Evolutionary conservation across 2,329 filamentous ascomycete species (phyloP), one percentile per base, ranked within the genome.

Genomic region (Xylaria sp.): DNA sequence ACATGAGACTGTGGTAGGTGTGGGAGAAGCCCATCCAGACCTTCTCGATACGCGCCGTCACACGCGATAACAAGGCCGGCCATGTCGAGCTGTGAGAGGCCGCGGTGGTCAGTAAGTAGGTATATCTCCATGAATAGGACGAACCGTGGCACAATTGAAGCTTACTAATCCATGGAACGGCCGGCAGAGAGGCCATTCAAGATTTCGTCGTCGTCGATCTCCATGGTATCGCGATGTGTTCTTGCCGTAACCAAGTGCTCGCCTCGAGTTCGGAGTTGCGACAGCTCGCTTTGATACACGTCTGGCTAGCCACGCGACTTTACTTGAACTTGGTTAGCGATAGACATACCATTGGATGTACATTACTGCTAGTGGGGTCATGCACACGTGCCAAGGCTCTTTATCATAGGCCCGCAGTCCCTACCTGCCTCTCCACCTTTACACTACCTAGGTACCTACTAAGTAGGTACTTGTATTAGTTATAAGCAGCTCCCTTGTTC

Each of bases 151-250:
- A 28, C 33, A 36, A 43, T 67, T 48, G 20, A 58, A 56, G 62
- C 87, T 80, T 81, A 90, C 89, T 84, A 85, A 75, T 89, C 85
- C 71, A 90, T 85, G 20, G 81, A 74, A 23, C 82, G 84, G 71
- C 88, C 88, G 20, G 81, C 78, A 25, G 88, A 86, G 72, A 89
- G 80, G 68, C 72, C 81, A 71, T 76, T 78, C 72, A 89, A 80
- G 36, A 84, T 78, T 36, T 82, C 84, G 57, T 87, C 84, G 71
- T 86, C 86, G 54, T 89, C 88, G 43, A 86, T 82, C 65, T 89
- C 87, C 87, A 89, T 89, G 72, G 75, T 82, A 71, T 73, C 71
- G 39, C 28, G 28, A 28, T 3, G 15, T 43, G 10, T 51, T 18
- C 7, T 23, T 48, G 56, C 18, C 57, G 33, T 31, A 20, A 20